A percentile compares a stretch with the other conserved stretches of the same genome.
These are phyloP conservation scores for Pichia sp. DNA, from an alignment of 1,139 yeast species.

Conservation along the genomic window DNA sequence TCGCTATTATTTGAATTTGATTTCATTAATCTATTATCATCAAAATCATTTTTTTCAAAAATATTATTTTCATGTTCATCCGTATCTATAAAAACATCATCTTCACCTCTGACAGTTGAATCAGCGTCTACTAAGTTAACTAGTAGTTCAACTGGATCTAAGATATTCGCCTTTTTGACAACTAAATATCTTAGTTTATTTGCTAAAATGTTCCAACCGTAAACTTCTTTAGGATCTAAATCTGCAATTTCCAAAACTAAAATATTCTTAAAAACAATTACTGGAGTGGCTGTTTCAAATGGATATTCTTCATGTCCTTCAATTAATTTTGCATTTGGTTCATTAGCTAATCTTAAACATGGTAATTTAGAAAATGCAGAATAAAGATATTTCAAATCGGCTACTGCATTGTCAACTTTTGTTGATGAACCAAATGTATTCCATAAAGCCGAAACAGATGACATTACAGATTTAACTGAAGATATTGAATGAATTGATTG, in stretches of 20 bases:
- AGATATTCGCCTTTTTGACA: conserved; percentile 44
- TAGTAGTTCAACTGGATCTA: conserved; percentile 46
- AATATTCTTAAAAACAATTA: conserved; percentile 53
- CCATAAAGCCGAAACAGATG: conserved; percentile 39
- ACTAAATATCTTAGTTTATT: conserved; percentile 52
- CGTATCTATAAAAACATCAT: conserved; percentile 2
- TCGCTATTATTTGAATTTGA: conserved; percentile 10
- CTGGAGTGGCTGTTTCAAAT: conserved; percentile 63
- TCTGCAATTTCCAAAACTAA: conserved; percentile 56
- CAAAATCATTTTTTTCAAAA: conserved; percentile 2
- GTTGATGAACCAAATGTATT: conserved; percentile 24
- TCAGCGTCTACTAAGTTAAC: conserved; percentile 56
- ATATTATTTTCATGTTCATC: conserved; percentile 15
- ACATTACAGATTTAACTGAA: conserved; percentile 51
- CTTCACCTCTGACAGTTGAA: conserved; percentile 35
- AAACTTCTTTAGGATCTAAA: conserved; percentile 58
- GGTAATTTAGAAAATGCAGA: conserved; percentile 66
- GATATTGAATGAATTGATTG: conserved; percentile 58
- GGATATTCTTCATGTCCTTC: conserved; percentile 65
- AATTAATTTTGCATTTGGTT: conserved; percentile 49
- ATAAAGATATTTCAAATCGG: conserved; percentile 52
- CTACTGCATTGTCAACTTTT: conserved; percentile 34
- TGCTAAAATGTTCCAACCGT: conserved; percentile 57
- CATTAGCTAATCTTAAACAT: conserved; percentile 54
- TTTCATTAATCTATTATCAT: conserved; percentile 8